Base-by-base conservation (phyloP, 805 yeast genomes). In the Zygosaccharomyces pseudorouxii region DNA sequence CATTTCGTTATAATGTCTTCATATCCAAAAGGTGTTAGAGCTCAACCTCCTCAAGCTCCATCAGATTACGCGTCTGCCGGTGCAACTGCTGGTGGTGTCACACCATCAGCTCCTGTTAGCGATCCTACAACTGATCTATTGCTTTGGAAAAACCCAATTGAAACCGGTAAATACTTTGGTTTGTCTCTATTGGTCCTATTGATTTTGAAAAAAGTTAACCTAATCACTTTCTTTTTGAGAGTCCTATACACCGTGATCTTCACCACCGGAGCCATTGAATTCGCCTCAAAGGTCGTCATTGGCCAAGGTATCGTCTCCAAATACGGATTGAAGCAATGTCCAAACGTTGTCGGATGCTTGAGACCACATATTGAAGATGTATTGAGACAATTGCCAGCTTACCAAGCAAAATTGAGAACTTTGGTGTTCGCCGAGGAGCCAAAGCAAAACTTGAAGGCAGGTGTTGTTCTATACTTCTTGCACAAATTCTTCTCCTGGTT, bases 291-390 rank as follows among this genome's bases (percentile, higher is more conserved):
- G 63, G 59, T 80, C 38, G 69, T 84, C 56, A 76, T 86, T 43
- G 96, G 96, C 47, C 69, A 69, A 45, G 97, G 97, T 16, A 75
- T 90, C 54, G 83, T 92, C 52, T 78, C 89, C 52, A 79, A 82
- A 59, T 81, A 85, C 75, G 82, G 78, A 66, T 88, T 93, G 14
- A 58, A 58, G 45, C 61, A 62, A 12, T 66, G 70, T 51, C 69
- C 69, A 44, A 60, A 66, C 46, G 54, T 58, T 19, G 69, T 60
- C 20, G 69, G 64, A 30, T 42, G 58, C 28, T 49, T 64, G 38
- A 67, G 60, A 47, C 71, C 71, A 25, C 51, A 53, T 40, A 42
- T 67, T 22, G 70, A 66, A 38, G 54, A 49, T 18, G 39, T 57
- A 27, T 56, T 67, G 51, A 56, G 55, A 50, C 68, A 72, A 49